These are phyloP conservation scores for Bruguiera gymnorhiza DNA, from an alignment of 345 rosid species.

Conservation along the genomic window DNA sequence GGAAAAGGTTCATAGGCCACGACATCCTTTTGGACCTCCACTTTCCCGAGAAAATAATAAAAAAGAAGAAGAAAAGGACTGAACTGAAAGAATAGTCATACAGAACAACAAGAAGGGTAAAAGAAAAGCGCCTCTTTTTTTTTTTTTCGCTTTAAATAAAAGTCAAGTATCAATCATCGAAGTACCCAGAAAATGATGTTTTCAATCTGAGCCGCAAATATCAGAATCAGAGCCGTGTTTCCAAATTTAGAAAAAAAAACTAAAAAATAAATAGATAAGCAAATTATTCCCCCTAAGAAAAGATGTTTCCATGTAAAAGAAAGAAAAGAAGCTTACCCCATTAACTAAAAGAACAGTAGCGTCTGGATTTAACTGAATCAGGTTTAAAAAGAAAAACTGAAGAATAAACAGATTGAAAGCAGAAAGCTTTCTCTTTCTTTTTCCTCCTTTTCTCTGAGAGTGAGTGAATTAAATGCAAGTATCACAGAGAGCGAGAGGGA, in stretches of 20 bases:
- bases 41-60: constrained; percentile 19
- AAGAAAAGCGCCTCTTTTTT: constrained; percentile 10
- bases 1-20: neutral
- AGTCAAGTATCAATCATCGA: constrained; percentile 10
- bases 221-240: constrained; percentile 1
- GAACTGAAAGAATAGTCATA: neutral
- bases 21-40: constrained; percentile 17
- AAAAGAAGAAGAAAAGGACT: neutral
- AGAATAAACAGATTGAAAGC: neutral
- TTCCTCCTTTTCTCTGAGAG: neutral
- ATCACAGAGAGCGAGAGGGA: no score
- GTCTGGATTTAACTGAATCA: neutral
- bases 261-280: neutral
- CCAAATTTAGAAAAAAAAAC: constrained; percentile 5
- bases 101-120: neutral
- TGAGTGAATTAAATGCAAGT: neutral
- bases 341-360: constrained; percentile 1
- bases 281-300: neutral
- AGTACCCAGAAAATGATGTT: constrained; percentile 23
- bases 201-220: constrained; percentile 28
- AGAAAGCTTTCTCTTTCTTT: neutral
- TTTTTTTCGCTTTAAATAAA: neutral
- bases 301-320: neutral
- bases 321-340: neutral
- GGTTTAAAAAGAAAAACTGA: neutral